These are phyloP conservation scores for Saccharomyces hybrid DNA, from an alignment of 1,139 yeast genomes.

Conservation along the genomic window DNA sequence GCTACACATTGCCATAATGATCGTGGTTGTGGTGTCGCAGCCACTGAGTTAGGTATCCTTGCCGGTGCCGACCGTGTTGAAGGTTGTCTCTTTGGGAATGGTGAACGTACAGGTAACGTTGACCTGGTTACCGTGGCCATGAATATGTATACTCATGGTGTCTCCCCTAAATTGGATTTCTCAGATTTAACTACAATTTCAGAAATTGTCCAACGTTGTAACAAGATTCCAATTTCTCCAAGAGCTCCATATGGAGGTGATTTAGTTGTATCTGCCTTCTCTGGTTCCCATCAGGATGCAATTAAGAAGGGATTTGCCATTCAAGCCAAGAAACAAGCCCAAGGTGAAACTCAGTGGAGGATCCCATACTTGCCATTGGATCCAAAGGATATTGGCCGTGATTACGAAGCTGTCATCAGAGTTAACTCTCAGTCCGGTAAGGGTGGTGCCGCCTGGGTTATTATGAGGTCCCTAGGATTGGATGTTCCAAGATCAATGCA, in stretches of 20 bases:
- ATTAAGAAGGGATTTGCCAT: conserved; percentile 86
- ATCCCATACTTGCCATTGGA: conserved; percentile 94
- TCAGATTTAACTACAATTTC: conserved; percentile 76
- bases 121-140: conserved; percentile 89
- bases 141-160: conserved; percentile 91
- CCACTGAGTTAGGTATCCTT: conserved; percentile 87
- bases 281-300: conserved; percentile 97
- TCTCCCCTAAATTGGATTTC: conserved; percentile 78
- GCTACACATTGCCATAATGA: conserved; percentile 95
- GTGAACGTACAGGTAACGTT: conserved; percentile 97
- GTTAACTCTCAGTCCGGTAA: conserved; percentile 98
- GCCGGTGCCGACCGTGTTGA: conserved; percentile 98
- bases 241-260: conserved; percentile 98
- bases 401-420: conserved; percentile 93
- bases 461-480: conserved; percentile 76
- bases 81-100: conserved; percentile 95
- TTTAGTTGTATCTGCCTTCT: conserved; percentile 90
- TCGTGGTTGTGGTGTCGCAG: conserved; percentile 97
- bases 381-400: conserved; percentile 93
- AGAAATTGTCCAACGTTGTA: conserved; percentile 84
- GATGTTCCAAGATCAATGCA: conserved; percentile 91
- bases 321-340: conserved; percentile 43
- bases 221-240: conserved; percentile 86
- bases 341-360: conserved; percentile 54
- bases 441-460: conserved; percentile 98